Evolutionary conservation across 2,329 filamentous ascomycete genomes (phyloP).

Genomic region (Geoglossum cookeanum): DNA sequence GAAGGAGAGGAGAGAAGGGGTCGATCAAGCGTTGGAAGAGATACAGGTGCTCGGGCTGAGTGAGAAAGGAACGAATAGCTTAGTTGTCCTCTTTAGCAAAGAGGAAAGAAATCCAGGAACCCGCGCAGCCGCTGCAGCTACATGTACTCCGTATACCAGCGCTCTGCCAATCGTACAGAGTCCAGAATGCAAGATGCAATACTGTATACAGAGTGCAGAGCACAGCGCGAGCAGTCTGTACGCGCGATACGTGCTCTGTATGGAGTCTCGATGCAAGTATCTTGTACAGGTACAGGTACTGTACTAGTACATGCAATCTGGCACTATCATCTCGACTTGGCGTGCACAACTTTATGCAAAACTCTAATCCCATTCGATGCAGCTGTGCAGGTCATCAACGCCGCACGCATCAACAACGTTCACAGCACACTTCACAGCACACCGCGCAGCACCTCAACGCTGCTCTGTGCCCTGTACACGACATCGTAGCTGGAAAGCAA

Average conservation of each 20-base stretch:
- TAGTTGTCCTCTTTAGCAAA: too few relatives aligned
- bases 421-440: not conserved
- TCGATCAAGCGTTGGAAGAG: not conserved
- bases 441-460: too few relatives aligned
- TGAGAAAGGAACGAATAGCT: too few relatives aligned
- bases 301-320: not conserved
- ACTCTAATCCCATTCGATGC: not conserved
- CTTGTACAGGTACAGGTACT: not conserved
- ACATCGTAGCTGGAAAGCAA: not conserved
- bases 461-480: too few relatives aligned
- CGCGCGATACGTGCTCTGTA: too few relatives aligned
- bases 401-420: not conserved
- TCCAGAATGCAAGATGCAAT: too few relatives aligned
- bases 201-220: too few relatives aligned
- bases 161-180: too few relatives aligned
- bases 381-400: not conserved
- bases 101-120: too few relatives aligned
- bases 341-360: not conserved
- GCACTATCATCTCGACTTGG: not conserved
- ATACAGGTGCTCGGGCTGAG: not conserved
- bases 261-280: not conserved
- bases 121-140: too few relatives aligned
- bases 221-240: too few relatives aligned
- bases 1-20: not conserved
- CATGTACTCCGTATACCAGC: too few relatives aligned